phyloP scores from a whole-genome alignment of 225 moss, liverwort and hornwort species.

The Antitrichia curtipendula region DNA sequence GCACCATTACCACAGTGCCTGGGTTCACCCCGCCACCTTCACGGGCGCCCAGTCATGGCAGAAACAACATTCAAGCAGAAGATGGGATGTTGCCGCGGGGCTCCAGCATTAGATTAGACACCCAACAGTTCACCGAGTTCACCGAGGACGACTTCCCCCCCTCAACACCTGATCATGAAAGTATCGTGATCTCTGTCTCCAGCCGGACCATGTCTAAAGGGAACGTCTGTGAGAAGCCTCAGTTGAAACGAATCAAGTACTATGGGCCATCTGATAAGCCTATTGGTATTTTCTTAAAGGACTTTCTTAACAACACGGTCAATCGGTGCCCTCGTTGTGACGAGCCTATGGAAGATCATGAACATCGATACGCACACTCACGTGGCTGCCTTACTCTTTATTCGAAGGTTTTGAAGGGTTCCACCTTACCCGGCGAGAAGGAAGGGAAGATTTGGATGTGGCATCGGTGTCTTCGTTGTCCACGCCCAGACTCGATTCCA shows the following conservation, averaged over 20 bases:
- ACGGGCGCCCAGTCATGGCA: conserved; percentile 3
- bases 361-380: conserved; percentile 61
- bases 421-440: conserved; percentile 49
- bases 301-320: conserved; percentile 46
- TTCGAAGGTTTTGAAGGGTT: conserved; percentile 29
- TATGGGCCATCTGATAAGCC: conserved; percentile 62
- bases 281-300: conserved; percentile 64
- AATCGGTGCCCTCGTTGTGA: conserved; percentile 53
- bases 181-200: conserved; percentile 59
- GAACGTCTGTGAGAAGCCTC: conserved; percentile 45
- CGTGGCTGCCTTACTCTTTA: conserved; percentile 85
- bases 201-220: conserved; percentile 69
- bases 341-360: conserved; percentile 63
- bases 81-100: conserved; percentile 9
- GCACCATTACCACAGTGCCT: conserved; percentile 33
- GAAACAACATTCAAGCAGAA: conserved; percentile 11
- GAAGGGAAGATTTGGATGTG: conserved; percentile 98
- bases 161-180: conserved; percentile 58
- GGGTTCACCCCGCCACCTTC: conserved; percentile 22
- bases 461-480: conserved; percentile 92
- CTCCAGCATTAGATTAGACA: background rate
- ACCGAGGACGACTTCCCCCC: conserved; percentile 50
- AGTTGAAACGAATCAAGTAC: conserved; percentile 64
- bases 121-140: conserved; percentile 15
- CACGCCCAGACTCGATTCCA: conserved; percentile 35